A percentile compares a stretch with the other conserved stretches of the same genome.
Evolutionary conservation across 2,329 filamentous ascomycete species (phyloP).

Genomic region (Xylariales sp.): DNA sequence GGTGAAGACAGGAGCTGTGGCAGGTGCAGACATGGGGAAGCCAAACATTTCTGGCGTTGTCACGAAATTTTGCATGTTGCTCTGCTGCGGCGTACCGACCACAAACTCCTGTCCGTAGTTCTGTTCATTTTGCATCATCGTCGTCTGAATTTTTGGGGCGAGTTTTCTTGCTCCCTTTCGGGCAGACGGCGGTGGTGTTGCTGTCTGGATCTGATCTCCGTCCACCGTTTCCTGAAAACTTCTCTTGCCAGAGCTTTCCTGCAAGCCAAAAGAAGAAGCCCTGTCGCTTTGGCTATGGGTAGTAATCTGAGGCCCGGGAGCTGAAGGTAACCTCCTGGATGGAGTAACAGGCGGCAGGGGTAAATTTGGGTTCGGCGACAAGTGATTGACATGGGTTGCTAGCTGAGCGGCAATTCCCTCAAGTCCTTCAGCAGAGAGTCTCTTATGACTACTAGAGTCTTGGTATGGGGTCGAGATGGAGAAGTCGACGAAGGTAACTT

Average conservation of each 20-base stretch:
- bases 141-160: conserved; percentile 40
- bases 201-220: conserved; percentile 43
- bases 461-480: conserved; percentile 31
- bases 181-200: conserved; percentile 56
- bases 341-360: conserved; percentile 57
- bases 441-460: conserved; percentile 37
- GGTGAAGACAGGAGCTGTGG: conserved; percentile 39
- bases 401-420: conserved; percentile 45
- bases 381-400: conserved; percentile 59
- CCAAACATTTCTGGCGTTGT: conserved; percentile 51
- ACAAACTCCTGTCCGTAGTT: conserved; percentile 49
- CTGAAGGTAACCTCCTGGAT: conserved; percentile 53
- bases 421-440: conserved; percentile 45
- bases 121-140: conserved; percentile 55
- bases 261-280: conserved; percentile 20
- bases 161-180: conserved; percentile 53
- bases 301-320: conserved; percentile 41
- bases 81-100: conserved; percentile 42
- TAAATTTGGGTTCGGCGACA: conserved; percentile 47
- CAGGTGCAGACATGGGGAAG: conserved; percentile 56
- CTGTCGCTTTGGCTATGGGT: conserved; percentile 26
- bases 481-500: conserved; percentile 43
- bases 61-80: conserved; percentile 42
- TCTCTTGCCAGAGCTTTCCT: conserved; percentile 39
- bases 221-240: conserved; percentile 36